Base-by-base conservation (phyloP, 352 stramenopile species). In the Phytophthora pluvialis region DNA sequence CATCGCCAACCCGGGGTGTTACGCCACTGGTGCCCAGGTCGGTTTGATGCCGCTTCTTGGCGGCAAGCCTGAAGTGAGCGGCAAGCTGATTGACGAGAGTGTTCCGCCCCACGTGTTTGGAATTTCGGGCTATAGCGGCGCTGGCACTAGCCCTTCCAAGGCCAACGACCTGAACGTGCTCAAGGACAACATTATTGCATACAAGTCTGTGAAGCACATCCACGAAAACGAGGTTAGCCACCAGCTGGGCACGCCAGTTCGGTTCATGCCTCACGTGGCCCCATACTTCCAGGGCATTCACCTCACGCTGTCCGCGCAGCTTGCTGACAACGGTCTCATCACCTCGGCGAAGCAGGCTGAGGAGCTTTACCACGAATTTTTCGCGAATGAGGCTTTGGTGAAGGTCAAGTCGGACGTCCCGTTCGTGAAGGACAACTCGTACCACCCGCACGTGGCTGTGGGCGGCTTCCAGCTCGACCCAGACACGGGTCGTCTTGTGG, bases 201-300 rank as follows among this genome's bases (percentile, higher is more conserved):
- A 97, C 88, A 95, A 94, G 72, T 94, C 86, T 15, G 89, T 97
- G 49, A 81, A 89, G 62, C 90, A 97, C 76, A 96, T 97, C 60
- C 90, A 97, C 67, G 90, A 97, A 68, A 59, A 81, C 53, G 90
- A 97, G 63, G 73, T 95, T 61, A 92, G 81, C 70, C 79, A 91
- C 68, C 90, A 97, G 53, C 64, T 96, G 15, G 79, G 80, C 43
- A 93, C 83, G 39, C 59, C 77, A 0, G 78, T 98, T 51, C 91
- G 92, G 29, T 98, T 98, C 79, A 98, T 97, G 79, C 93, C 94
- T 32, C 93, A 98, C 70, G 89, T 98, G 9, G 94, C 94, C 42
- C 80, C 91, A 50, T 98, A 94, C 74, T 98, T 97, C 76, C 91
- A 97, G 55, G 94, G 94, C 53, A 98, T 98, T 64, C 90, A 98